A percentile compares a stretch with the other conserved stretches of the same genome.
Conservation (phyloP, 164 flowering plant species). For the Stephania yunnanensis region DNA sequence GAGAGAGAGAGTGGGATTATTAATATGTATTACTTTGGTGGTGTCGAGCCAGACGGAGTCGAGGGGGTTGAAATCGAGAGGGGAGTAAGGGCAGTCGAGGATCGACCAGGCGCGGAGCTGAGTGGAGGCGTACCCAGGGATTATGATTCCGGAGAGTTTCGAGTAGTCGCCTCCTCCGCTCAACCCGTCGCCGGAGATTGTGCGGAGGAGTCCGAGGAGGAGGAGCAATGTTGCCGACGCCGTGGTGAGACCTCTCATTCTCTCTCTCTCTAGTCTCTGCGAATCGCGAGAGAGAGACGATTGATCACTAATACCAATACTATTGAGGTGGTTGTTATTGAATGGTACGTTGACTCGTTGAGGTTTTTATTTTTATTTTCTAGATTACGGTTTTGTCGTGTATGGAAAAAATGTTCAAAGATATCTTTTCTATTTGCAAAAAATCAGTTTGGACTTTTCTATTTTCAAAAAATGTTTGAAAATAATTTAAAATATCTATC, state of each 20-base stretch:
- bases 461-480: too few species aligned
- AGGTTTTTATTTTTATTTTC: too few species aligned
- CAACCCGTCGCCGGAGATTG: conserved; percentile 15
- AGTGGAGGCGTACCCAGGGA: conserved; percentile 94
- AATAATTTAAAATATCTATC: too few species aligned
- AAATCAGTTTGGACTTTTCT: too few species aligned
- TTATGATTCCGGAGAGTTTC: conserved; percentile 84
- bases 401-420: too few species aligned
- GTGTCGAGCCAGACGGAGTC: conserved; percentile 96
- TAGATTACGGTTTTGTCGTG: too few species aligned
- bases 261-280: too few species aligned
- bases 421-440: too few species aligned
- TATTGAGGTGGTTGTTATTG: neutral
- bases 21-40: conserved; percentile 50
- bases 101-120: conserved; percentile 98
- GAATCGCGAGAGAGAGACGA: too few species aligned
- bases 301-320: neutral
- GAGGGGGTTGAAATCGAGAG: conserved; percentile 99
- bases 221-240: conserved; percentile 3
- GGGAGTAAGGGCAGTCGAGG: conserved; percentile 94
- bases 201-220: conserved; percentile 9
- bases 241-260: neutral
- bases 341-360: neutral
- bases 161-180: conserved; percentile 46
- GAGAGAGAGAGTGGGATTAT: too few species aligned